Evolutionary conservation across 345 rosid genomes (phyloP).

Genomic region (Lumnitzera racemosa): DNA sequence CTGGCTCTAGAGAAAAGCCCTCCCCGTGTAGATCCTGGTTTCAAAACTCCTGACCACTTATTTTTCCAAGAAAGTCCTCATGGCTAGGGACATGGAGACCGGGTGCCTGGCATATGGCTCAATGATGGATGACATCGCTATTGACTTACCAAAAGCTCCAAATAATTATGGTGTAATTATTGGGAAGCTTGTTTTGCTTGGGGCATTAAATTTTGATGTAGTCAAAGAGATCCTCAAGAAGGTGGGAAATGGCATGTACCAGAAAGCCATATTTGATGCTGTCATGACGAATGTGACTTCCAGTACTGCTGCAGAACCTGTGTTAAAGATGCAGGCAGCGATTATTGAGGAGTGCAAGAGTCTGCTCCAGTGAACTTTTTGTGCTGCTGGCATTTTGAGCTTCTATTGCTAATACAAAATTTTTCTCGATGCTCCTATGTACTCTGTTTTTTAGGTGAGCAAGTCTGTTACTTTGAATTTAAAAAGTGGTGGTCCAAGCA

Average conservation of each 20-base stretch:
- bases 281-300: slow-evolving; percentile 31
- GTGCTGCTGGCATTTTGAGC: slow-evolving; percentile 5
- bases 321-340: slow-evolving; percentile 45
- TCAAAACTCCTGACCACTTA: slow-evolving; percentile 39
- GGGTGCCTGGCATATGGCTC: slow-evolving; percentile 70
- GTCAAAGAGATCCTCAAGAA: slow-evolving; percentile 56
- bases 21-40: slow-evolving; percentile 43
- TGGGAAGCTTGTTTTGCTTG: slow-evolving; percentile 47
- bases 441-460: slow-evolving; percentile 12
- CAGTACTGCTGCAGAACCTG: slow-evolving; percentile 24
- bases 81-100: slow-evolving; percentile 37
- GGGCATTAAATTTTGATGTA: slow-evolving; percentile 42
- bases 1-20: slow-evolving; percentile 72
- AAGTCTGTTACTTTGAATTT: slow-evolving; percentile 25
- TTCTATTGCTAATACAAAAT: slow-evolving; percentile 6
- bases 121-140: slow-evolving; percentile 71
- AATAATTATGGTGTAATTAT: slow-evolving; percentile 65
- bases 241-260: slow-evolving; percentile 55
- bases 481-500: slow-evolving; percentile 19
- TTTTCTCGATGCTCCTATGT: slow-evolving; percentile 8
- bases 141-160: slow-evolving; percentile 83
- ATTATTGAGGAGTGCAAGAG: slow-evolving; percentile 53
- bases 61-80: slow-evolving; percentile 36
- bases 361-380: slow-evolving; percentile 27
- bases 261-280: slow-evolving; percentile 49